Evolutionary conservation across 257 asterid genomes (phyloP).

Genomic region (Solanum verrucosum): DNA sequence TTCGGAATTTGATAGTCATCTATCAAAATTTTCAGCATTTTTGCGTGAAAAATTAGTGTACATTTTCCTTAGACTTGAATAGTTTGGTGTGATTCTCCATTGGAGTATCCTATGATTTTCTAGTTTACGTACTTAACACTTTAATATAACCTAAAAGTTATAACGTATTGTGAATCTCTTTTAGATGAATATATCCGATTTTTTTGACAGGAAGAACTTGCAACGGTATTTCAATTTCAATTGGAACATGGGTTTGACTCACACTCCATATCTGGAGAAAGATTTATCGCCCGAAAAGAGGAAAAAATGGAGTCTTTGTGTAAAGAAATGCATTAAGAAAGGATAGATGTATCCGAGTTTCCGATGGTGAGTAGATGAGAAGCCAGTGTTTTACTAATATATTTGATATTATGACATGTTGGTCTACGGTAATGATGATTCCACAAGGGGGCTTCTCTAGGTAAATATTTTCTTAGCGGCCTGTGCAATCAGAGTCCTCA

Average conservation of each 20-base stretch:
- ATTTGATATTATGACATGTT: conserved; percentile 21
- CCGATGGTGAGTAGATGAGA: conserved; percentile 49
- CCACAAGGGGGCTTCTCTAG: conserved; percentile 27
- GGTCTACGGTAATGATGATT: conserved; percentile 5
- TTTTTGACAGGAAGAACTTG: not conserved
- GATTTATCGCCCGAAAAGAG: not conserved
- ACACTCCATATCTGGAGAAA: not conserved
- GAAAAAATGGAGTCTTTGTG: not conserved
- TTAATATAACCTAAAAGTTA: too few relatives aligned
- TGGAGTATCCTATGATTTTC: too few relatives aligned
- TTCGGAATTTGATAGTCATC: too few relatives aligned
- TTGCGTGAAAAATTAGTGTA: too few relatives aligned
- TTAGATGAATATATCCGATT: too few relatives aligned
- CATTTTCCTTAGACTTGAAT: too few relatives aligned
- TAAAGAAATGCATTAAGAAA: too few relatives aligned
- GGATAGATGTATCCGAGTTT: not conserved
- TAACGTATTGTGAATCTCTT: too few relatives aligned
- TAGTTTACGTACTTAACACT: too few relatives aligned
- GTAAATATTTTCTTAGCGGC: conserved; percentile 54
- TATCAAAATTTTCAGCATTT: too few relatives aligned
- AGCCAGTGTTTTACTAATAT: conserved; percentile 29
- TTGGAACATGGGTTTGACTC: not conserved
- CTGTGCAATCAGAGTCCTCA: conserved; percentile 19
- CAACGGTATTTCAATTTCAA: not conserved
- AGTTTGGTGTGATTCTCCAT: too few relatives aligned